Evolutionary conservation across 2,329 filamentous ascomycete species (phyloP), one percentile per base, ranked within the genome.

Genomic region (Aspergillus pseudoterreus): DNA sequence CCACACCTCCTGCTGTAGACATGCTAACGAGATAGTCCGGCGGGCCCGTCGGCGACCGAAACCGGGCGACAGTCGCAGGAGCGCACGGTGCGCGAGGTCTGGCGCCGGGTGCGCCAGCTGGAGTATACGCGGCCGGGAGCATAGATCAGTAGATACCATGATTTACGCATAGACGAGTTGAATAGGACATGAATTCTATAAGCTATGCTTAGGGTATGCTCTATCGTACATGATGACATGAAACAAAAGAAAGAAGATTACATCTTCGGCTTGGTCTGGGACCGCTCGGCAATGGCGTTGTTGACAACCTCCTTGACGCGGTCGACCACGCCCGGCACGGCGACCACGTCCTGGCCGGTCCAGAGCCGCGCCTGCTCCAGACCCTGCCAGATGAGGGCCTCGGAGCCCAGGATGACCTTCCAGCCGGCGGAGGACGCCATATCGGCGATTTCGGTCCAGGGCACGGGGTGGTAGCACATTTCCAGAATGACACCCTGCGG

Each of bases 381-480:
- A 0, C 87, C 88, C 68, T 91, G 87, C 72, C 84, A 90, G 57
- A 91, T 86, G 76, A 91, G 74, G 0, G 87, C 85, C 73, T 91
- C 88, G 0, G 87, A 90, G 0, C 88, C 88, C 5, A 89, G 68
- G 21, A 91, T 86, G 1, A 91, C 83, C 69, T 85, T 80, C 88
- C 88, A 91, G 0, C 85, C 85, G 9, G 77, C 75, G 2, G 72
- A 69, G 60, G 82, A 77, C 0, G 85, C 82, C 39, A 90, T 61
- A 41, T 77, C 78, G 1, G 82, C 83, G 45, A 90, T 80, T 58
- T 80, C 77, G 0, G 88, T 92, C 67, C 81, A 85, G 0, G 86
- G 85, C 2, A 78, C 69, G 0, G 88, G 88, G 65, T 91, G 88
- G 67, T 92, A 92, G 75, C 87, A 91, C 88, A 92, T 92, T 69